Evolutionary conservation across 2,329 filamentous ascomycete genomes (phyloP).

Genomic region (Alternaria sp.): DNA sequence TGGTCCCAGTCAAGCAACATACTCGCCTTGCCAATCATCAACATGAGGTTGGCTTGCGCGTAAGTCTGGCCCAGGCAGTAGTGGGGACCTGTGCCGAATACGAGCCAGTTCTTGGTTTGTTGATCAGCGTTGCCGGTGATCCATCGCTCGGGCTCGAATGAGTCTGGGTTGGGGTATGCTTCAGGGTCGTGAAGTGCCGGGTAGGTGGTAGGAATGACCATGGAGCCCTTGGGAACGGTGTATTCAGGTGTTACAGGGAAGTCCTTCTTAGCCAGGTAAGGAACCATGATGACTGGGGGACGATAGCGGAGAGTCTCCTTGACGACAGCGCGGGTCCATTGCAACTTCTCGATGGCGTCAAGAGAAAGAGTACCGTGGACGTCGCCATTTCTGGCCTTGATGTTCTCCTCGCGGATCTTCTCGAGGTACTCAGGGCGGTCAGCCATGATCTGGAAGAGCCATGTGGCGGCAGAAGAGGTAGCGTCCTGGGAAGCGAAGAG

Average conservation of each 20-base stretch:
- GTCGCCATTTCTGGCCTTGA: constrained; percentile 76
- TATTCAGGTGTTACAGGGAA: constrained; percentile 90
- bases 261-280: constrained; percentile 91
- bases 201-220: constrained; percentile 93
- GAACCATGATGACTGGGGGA: constrained; percentile 96
- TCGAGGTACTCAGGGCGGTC: constrained; percentile 92
- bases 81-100: constrained; percentile 94
- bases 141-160: constrained; percentile 62
- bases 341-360: constrained; percentile 86
- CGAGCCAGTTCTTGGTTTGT: constrained; percentile 94
- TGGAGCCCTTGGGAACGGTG: constrained; percentile 92
- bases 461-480: constrained; percentile 89
- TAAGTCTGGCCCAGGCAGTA: constrained; percentile 96
- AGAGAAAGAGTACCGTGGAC: constrained; percentile 73
- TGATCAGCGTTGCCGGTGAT: constrained; percentile 87
- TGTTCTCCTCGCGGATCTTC: constrained; percentile 89
- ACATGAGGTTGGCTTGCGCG: constrained; percentile 84
- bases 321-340: constrained; percentile 89
- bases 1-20: constrained; percentile 90
- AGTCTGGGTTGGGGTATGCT: constrained; percentile 86
- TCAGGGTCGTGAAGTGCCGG: constrained; percentile 90
- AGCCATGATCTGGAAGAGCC: constrained; percentile 93
- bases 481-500: constrained; percentile 97
- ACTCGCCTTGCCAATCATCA: constrained; percentile 89
- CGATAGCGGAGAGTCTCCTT: constrained; percentile 75